Base-by-base conservation (phyloP, 208 protist species). In the Leptomonas pyrrhocoris region DNA sequence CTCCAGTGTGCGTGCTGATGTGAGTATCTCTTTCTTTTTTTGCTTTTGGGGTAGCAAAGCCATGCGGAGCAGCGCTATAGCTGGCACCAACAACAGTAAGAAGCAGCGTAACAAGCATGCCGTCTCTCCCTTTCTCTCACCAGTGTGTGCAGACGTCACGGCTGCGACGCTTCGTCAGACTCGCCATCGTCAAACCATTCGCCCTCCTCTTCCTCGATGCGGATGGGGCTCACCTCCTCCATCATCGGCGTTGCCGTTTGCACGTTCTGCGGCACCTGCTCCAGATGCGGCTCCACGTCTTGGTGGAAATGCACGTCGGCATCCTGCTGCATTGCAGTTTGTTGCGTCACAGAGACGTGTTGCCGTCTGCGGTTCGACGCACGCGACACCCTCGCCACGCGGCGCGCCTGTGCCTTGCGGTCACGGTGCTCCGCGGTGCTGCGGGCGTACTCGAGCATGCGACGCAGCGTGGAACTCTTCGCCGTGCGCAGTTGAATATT, bases 261-360 rank as follows among this genome's bases (percentile, higher is more conserved):
- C 21, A 78, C 68, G 58, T 96, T 96, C 63, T 96, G 92, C 48
- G 92, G 92, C 25, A 96, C 89, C 18, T 80, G 84, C 61, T 96
- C 92, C 56, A 96, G 79, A 18, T 61, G 60, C 13, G 69, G 66
- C 40, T 58, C 61, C 18, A 51, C 51, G 15, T 79, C 77, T 31
- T 79, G 67, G 31, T 85, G 76, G 53, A 89, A 88, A 34, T 74
- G 43, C 13, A 89, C 77, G 21, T 84, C 83, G 28, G 69, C 74
- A 36, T 86, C 81, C 11, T 69, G 40, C 61, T 87, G 77, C 27
- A 42, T 27, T 28, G 63, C 55, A 2, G 68, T 45, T 12, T 31
- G 40, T 9, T 58, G 51, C 2, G 62, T 38, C n/a, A 23, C 58
- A 11, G 46, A 21, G 9, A 43, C 55, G 46, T 48, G 19, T 31